Base-by-base conservation (phyloP, 257 asterid genomes). In the Linaria vulgaris region DNA sequence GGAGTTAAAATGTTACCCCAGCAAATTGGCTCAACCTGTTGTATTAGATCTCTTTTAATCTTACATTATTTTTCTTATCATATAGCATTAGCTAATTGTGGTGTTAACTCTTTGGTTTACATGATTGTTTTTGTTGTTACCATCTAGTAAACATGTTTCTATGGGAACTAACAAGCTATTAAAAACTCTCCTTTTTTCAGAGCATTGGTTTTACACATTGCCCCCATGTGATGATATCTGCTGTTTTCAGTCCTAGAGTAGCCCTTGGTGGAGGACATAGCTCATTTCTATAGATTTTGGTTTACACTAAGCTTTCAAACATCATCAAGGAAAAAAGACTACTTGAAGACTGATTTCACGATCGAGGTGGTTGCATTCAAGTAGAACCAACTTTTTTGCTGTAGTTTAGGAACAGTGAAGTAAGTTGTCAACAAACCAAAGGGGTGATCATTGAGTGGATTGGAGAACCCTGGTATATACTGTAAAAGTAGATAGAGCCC, bases 181-280 rank as follows among this genome's bases (percentile, higher is more conserved):
- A 7, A 1, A n/a, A 34, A 30, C 14, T 17, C 1, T 61, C 0
- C 59, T 64, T 65, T 19, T 74, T 73, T 59, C 95, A 87, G 98
- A 74, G 80, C 69, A 56, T 87, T 47, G 82, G 82, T 60, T 92
- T 85, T 78, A 52, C 80, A 63, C 74, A 59, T 53, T 87, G 97
- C 76, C 94, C 96, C 46, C 72, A 70, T 65, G 61, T 85, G 76
- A 61, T 20, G 73, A 80, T 69, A 37, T 71, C 85, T 50, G 84
- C 83, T 59, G 79, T 49, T 47, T 89, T 85, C 83, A 73, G 61
- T 76, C 97, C 95, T 4, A 80, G 87, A 61, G 55, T 87, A 46
- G 94, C 97, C 15, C 71, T 92, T 1, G 92, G 81, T 53, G 97
- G 96, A 61, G 95, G 96, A 2, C 79, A 83, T 69, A 79, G 62